phyloP scores from a whole-genome alignment of 1,284 basidiomycete species.

The Abortiporus biennis region DNA sequence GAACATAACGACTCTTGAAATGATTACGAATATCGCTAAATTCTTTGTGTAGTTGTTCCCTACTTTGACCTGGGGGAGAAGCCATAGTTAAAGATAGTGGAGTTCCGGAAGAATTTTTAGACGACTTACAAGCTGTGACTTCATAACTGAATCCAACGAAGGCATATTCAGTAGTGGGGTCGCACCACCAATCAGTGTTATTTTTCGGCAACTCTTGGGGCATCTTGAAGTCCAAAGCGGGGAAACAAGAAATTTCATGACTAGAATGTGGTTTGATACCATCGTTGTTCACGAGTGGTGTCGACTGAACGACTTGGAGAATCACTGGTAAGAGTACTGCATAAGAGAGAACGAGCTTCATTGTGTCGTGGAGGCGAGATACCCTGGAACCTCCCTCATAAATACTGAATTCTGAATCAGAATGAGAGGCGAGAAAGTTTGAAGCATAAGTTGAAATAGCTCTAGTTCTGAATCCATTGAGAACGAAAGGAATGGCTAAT shows the following conservation, averaged over 20 bases:
- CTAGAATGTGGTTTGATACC: too few species aligned
- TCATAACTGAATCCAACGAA: slow-evolving; percentile 74
- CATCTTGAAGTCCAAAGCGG: slow-evolving; percentile 52
- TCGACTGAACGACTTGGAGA: slow-evolving; percentile 7
- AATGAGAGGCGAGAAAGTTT: too few species aligned
- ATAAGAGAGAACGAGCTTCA: slow-evolving; percentile 8
- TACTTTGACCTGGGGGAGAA: slow-evolving; percentile 24
- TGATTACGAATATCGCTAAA: slow-evolving; percentile 56
- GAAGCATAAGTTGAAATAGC: too few species aligned
- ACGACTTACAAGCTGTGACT: slow-evolving; percentile 34
- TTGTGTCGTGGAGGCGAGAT: background rate
- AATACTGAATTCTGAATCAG: too few species aligned
- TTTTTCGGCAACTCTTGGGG: slow-evolving; percentile 40
- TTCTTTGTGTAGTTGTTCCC: slow-evolving; percentile 43
- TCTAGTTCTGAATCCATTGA: too few species aligned
- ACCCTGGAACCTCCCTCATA: too few species aligned
- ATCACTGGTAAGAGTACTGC: slow-evolving; percentile 9
- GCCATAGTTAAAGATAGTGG: background rate
- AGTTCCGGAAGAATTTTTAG: too few species aligned
- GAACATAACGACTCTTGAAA: slow-evolving; percentile 65
- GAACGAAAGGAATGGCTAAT: too few species aligned
- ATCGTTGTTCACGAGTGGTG: too few species aligned
- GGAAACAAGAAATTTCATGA: slow-evolving; percentile 49
- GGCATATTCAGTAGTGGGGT: slow-evolving; percentile 53
- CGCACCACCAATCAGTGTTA: slow-evolving; percentile 59